Percentiles rank a stretch among this genome's conserved stretches.
Conservation (phyloP, 441 rosid genomes). For the Biscutella auriculata region DNA sequence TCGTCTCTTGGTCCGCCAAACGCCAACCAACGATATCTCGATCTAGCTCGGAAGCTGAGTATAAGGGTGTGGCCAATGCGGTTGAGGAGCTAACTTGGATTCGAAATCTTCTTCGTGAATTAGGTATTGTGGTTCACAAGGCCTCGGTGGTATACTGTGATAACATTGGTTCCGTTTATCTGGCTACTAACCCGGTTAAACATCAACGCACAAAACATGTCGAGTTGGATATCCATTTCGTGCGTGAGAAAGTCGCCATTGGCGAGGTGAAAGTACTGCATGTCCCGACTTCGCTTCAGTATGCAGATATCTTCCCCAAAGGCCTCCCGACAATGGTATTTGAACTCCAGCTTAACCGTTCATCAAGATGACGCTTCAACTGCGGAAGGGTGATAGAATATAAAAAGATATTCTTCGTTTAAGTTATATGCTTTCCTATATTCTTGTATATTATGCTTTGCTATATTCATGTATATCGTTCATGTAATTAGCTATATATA, state of each 20-base stretch:
- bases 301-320: background rate
- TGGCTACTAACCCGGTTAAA: background rate
- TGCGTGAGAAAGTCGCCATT: background rate
- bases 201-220: no score
- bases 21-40: background rate
- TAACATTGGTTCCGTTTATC: background rate
- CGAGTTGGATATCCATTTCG: background rate
- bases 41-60: background rate
- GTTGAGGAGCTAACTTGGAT: background rate
- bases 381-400: no score
- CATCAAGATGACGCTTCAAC: no score
- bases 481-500: no score
- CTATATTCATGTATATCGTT: no score
- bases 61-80: background rate
- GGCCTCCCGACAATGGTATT: no score
- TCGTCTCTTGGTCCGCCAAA: background rate
- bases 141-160: no score
- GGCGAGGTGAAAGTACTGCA: background rate
- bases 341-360: no score
- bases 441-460: no score
- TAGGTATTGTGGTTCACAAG: no score
- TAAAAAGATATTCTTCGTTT: no score
- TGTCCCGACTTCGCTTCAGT: background rate
- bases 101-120: background rate
- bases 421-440: no score